Conservation (phyloP, 2,329 filamentous ascomycete species). For the Botrytis aclada region DNA sequence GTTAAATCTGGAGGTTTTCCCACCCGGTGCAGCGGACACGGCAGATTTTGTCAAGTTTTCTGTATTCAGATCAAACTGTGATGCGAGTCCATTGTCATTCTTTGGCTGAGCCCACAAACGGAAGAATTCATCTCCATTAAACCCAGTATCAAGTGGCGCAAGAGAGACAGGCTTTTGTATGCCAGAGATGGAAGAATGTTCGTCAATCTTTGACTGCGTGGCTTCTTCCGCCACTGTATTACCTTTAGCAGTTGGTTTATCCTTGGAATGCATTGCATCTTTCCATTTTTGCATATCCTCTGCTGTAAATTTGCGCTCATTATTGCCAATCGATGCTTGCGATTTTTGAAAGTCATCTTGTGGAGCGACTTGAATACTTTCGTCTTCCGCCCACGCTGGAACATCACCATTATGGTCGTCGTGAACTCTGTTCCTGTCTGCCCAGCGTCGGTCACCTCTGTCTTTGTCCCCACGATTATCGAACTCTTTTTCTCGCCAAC, state of each 20-base stretch:
- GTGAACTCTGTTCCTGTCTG: constrained; percentile 54
- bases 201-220: constrained; percentile 37
- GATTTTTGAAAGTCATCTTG: constrained; percentile 92
- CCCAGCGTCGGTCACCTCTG: constrained; percentile 30
- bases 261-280: constrained; percentile 63
- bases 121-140: constrained; percentile 71
- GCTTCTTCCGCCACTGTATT: constrained; percentile 40
- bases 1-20: constrained; percentile 80
- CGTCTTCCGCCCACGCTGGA: constrained; percentile 83
- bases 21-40: constrained; percentile 48
- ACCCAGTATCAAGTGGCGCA: constrained; percentile 57
- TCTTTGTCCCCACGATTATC: constrained; percentile 35
- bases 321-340: constrained; percentile 65
- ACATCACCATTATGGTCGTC: constrained; percentile 27
- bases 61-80: constrained; percentile 42
- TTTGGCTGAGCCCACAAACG: constrained; percentile 49
- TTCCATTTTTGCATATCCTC: constrained; percentile 96
- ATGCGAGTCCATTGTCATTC: constrained; percentile 45
- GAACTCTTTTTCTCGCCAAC: constrained; percentile 44
- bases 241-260: constrained; percentile 27
- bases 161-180: constrained; percentile 53
- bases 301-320: constrained; percentile 59
- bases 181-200: constrained; percentile 38
- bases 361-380: constrained; percentile 69
- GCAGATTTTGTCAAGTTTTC: constrained; percentile 43